Base-by-base conservation (phyloP, 768 basidiomycete genomes). In the Suillus tomentosus region DNA sequence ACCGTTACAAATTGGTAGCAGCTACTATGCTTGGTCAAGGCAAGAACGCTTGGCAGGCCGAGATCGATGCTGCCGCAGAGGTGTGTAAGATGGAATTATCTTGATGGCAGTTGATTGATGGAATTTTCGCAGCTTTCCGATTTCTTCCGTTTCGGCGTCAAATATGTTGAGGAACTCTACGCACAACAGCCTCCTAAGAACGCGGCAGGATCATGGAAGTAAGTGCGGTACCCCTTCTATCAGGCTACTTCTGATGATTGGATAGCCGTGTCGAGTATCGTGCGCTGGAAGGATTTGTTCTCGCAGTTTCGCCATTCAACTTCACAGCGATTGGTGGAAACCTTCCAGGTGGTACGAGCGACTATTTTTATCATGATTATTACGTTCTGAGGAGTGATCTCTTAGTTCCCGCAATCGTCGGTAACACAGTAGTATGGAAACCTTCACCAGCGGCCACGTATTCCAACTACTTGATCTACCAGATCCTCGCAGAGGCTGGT, bases 1-100 rank as follows among this genome's bases (percentile, higher is more conserved):
- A 98, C 76, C 84, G 97, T 67, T 96, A 96, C 81, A 90, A 90
- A 79, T 82, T 99, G 55, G 83, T 98, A 79, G 97, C 97, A 48
- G 95, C 96, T 47, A 99, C 96, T 51, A 97, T 99, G 79, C 83
- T 99, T 55, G 97, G 97, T 17, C 97, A 99, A 79, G 97, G 97
- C 48, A 99, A 99, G 87, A 99, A 98, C 74, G 90, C 85, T 17
- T 99, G 97, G 97, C 97, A 99, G 80, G 97, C 97, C 17, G 97
- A 99, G 83, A 99, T 99, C 67, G 97, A 99, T 76, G 94, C 97
- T 62, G 97, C 95, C 19, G 96, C 97, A 5, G 97, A 99, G 89
- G 94, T 94, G 63, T 50, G 85, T 75, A 13, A 13, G 31, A 61
- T 57, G 13, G 13, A 11, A 5, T 15, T n/a, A 34, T 50, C 13